Evolutionary conservation across 306 rosid species (phyloP).

Genomic region (Trifolium repens): DNA sequence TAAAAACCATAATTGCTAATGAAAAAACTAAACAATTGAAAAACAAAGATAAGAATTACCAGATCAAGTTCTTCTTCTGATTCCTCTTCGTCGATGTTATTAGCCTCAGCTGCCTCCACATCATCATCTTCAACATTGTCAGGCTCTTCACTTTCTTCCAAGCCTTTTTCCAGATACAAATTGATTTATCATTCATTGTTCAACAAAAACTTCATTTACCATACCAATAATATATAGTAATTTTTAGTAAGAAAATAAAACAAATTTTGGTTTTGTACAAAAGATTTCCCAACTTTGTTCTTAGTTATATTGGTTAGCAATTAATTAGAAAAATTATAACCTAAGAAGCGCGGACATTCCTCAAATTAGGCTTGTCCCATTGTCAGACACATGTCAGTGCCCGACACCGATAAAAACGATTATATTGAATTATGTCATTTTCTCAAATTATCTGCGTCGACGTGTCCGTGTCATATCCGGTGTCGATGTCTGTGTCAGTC

Average conservation of each 20-base stretch:
- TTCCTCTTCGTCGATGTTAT: slow-evolving; percentile 69
- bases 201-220: slow-evolving; percentile 6
- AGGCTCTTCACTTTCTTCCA: slow-evolving; percentile 59
- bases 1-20: slow-evolving; percentile 22
- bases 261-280: slow-evolving; percentile 20
- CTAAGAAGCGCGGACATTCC: no score
- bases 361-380: no score
- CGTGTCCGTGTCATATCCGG: no score
- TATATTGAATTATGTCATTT: no score
- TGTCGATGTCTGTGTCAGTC: no score
- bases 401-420: no score
- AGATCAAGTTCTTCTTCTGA: slow-evolving; percentile 63
- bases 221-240: slow-evolving; percentile 10
- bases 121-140: slow-evolving; percentile 61
- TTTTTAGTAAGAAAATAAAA: not conserved
- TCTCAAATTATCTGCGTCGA: no score
- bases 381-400: no score
- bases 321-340: not conserved
- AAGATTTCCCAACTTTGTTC: slow-evolving; percentile 22
- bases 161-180: slow-evolving; percentile 36
- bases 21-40: slow-evolving; percentile 27
- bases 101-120: slow-evolving; percentile 59
- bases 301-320: slow-evolving; percentile 17
- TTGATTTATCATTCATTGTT: slow-evolving; percentile 21
- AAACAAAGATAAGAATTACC: slow-evolving; percentile 47